Conservation (phyloP, 2,329 filamentous ascomycete genomes). For the Mariannaea sp. region DNA sequence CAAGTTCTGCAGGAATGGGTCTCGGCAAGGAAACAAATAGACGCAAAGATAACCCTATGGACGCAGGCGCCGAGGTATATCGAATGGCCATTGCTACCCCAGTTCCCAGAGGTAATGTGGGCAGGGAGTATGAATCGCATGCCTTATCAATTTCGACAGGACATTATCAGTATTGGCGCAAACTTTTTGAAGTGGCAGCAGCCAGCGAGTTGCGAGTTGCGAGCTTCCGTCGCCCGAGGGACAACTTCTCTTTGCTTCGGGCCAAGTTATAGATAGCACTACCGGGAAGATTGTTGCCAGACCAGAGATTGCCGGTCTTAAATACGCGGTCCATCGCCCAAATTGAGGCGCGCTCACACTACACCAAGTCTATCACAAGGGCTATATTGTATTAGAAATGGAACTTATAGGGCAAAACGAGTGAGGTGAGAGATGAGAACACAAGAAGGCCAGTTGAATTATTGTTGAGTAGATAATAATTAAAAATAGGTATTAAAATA, state of each 20-base stretch:
- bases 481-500: too few species aligned
- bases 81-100: constrained; percentile 29
- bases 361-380: too few species aligned
- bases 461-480: too few species aligned
- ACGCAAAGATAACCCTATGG: constrained; percentile 17
- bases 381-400: too few species aligned
- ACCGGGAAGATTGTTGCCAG: background rate
- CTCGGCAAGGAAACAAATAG: background rate
- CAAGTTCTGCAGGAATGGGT: constrained; percentile 36
- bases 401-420: too few species aligned
- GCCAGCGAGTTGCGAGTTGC: background rate
- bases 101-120: background rate
- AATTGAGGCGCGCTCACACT: too few species aligned
- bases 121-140: background rate
- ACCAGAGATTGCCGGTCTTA: background rate
- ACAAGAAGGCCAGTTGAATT: too few species aligned
- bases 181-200: background rate
- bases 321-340: background rate
- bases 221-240: background rate
- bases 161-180: background rate
- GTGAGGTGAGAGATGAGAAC: too few species aligned
- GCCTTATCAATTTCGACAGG: background rate
- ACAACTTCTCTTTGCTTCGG: background rate
- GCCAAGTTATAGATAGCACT: background rate
- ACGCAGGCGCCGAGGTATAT: constrained; percentile 28